phyloP scores from a whole-genome alignment of 2,329 filamentous ascomycete genomes.

The Arthrobotrys sinensis region DNA sequence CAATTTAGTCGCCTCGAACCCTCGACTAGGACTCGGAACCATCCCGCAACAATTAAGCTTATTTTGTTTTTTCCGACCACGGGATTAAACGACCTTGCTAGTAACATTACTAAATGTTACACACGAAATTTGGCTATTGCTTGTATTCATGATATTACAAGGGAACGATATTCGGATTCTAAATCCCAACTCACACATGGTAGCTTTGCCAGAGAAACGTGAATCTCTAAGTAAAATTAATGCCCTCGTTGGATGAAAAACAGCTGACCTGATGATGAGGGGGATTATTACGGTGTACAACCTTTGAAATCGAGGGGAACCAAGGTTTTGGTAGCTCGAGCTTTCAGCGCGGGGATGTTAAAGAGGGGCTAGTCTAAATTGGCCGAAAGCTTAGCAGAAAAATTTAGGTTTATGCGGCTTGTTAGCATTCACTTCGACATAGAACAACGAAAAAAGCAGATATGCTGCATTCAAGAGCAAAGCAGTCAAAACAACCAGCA shows the following conservation, averaged over 20 bases:
- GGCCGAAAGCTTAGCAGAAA: background rate
- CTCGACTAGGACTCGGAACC: background rate
- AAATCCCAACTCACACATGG: too few relatives aligned
- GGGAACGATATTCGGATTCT: too few relatives aligned
- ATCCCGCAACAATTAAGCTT: slow-evolving; percentile 5
- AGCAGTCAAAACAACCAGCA: slow-evolving; percentile 1
- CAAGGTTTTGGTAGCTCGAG: too few relatives aligned
- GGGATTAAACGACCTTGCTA: background rate
- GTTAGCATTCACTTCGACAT: background rate
- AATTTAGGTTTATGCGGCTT: background rate
- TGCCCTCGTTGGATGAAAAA: too few relatives aligned
- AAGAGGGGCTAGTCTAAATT: background rate
- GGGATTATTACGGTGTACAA: too few relatives aligned
- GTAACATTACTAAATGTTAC: background rate
- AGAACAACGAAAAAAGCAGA: background rate
- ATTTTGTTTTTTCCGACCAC: background rate
- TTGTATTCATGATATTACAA: too few relatives aligned
- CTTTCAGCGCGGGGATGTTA: background rate
- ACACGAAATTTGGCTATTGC: too few relatives aligned
- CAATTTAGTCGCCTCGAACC: background rate
- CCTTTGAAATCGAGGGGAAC: too few relatives aligned
- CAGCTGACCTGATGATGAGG: too few relatives aligned
- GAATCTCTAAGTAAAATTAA: too few relatives aligned
- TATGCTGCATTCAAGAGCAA: background rate
- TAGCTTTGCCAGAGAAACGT: too few relatives aligned